These are phyloP conservation scores for Stygiomarasmius scandens DNA, from an alignment of 1,284 basidiomycete genomes.

Conservation along the genomic window DNA sequence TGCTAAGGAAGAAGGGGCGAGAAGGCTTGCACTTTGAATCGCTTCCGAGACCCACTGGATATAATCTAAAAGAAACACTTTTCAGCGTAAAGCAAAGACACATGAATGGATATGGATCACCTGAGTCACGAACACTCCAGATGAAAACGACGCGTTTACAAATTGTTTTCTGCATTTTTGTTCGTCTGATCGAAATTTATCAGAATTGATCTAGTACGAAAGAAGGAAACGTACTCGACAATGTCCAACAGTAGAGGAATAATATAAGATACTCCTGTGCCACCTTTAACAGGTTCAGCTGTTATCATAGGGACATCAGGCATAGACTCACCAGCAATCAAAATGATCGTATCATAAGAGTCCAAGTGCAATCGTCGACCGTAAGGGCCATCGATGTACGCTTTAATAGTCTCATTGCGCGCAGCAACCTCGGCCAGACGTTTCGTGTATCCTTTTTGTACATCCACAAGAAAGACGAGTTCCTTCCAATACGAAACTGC, in stretches of 20 bases:
- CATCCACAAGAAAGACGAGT: conserved; percentile 50
- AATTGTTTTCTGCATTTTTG: conserved; percentile 27
- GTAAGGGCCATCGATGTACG: conserved; percentile 58
- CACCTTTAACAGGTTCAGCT: too few relatives aligned
- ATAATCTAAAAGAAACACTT: conserved; percentile 30
- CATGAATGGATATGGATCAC: conserved; percentile 8
- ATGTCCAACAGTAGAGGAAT: conserved; percentile 47
- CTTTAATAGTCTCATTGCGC: conserved; percentile 33
- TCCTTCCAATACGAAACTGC: conserved; percentile 27
- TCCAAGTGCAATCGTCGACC: conserved; percentile 47
- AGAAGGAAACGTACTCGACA: conserved; percentile 33
- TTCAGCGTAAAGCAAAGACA: neutral
- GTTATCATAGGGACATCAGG: too few relatives aligned
- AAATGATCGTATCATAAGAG: conserved; percentile 44
- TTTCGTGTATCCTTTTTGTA: conserved; percentile 49
- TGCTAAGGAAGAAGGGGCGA: conserved; percentile 30
- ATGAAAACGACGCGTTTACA: conserved; percentile 20
- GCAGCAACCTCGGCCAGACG: conserved; percentile 38
- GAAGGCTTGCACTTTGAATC: conserved; percentile 32
- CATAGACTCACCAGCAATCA: conserved; percentile 56
- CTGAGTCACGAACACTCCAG: conserved; percentile 14
- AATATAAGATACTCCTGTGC: conserved; percentile 53
- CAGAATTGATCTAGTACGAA: neutral
- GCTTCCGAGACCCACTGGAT: conserved; percentile 41
- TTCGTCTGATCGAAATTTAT: conserved; percentile 13